Evolutionary conservation across 192 early-diverging fungal genomes (phyloP).

Genomic region (Coemansia sp.): DNA sequence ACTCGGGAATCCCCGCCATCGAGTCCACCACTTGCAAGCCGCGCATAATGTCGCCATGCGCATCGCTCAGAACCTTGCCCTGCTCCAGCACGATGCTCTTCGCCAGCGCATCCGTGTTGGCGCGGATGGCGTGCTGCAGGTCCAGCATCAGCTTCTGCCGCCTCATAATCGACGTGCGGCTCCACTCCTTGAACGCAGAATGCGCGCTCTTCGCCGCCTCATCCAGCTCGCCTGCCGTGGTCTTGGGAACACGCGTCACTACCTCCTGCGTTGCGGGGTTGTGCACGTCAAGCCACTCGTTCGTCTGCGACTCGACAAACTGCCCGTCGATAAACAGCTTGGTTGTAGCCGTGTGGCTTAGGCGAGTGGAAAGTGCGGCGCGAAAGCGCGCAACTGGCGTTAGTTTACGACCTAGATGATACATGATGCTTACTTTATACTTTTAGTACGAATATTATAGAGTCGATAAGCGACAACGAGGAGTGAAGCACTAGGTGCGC

Average conservation of each 20-base stretch:
- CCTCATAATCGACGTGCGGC: conserved; percentile 75
- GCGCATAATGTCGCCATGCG: conserved; percentile 88
- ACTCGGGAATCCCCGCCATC: conserved; percentile 75
- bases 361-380: background rate
- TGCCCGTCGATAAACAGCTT: conserved; percentile 89
- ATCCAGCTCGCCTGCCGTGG: conserved; percentile 80
- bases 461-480: background rate
- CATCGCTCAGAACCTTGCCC: conserved; percentile 92
- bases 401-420: background rate
- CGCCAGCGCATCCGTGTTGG: conserved; percentile 79
- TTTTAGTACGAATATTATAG: background rate
- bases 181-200: conserved; percentile 85
- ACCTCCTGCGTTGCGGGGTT: conserved; percentile 95
- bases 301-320: conserved; percentile 83
- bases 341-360: conserved; percentile 26
- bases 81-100: conserved; percentile 83
- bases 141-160: conserved; percentile 93
- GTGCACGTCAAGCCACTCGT: conserved; percentile 84
- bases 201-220: conserved; percentile 70
- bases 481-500: background rate
- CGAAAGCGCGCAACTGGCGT: background rate
- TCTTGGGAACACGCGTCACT: conserved; percentile 82
- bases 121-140: conserved; percentile 79
- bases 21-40: conserved; percentile 91
- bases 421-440: background rate